Percentiles rank a stretch among this genome's conserved stretches.
Conservation (phyloP, 306 rosid species). For the Medicago arabica region DNA sequence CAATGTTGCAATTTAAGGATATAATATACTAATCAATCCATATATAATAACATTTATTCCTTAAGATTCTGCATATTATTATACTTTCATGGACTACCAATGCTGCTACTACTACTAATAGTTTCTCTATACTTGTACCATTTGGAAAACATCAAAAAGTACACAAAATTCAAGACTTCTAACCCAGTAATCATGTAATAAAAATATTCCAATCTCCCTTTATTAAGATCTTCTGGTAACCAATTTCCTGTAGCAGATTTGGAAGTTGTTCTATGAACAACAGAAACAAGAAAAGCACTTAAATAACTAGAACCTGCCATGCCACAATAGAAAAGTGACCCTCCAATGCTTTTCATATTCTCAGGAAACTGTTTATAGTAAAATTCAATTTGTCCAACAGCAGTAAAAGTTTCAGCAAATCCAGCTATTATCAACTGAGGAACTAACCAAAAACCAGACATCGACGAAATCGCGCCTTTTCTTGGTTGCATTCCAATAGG, state of each 20-base stretch:
- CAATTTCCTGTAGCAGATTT: constrained; percentile 63
- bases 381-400: constrained; percentile 73
- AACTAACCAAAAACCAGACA: constrained; percentile 74
- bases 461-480: constrained; percentile 76
- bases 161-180: constrained; percentile 58
- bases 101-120: neutral
- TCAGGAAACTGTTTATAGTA: constrained; percentile 91
- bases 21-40: neutral
- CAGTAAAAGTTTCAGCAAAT: constrained; percentile 59
- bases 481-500: constrained; percentile 68
- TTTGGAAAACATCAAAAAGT: constrained; percentile 62
- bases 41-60: constrained; percentile 3
- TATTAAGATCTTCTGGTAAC: constrained; percentile 87
- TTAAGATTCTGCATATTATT: neutral
- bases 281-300: constrained; percentile 57
- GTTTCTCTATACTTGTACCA: constrained; percentile 74
- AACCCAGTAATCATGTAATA: constrained; percentile 66
- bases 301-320: constrained; percentile 73
- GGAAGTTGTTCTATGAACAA: constrained; percentile 54
- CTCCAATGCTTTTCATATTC: constrained; percentile 90
- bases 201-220: constrained; percentile 80
- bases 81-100: constrained; percentile 12
- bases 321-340: constrained; percentile 70
- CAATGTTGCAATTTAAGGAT: neutral
- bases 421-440: constrained; percentile 74